Percentiles rank a stretch among this genome's conserved stretches.
Evolutionary conservation across 371 early-diverging fungal species (phyloP).

Genomic region (Haplosporangium sp.): DNA sequence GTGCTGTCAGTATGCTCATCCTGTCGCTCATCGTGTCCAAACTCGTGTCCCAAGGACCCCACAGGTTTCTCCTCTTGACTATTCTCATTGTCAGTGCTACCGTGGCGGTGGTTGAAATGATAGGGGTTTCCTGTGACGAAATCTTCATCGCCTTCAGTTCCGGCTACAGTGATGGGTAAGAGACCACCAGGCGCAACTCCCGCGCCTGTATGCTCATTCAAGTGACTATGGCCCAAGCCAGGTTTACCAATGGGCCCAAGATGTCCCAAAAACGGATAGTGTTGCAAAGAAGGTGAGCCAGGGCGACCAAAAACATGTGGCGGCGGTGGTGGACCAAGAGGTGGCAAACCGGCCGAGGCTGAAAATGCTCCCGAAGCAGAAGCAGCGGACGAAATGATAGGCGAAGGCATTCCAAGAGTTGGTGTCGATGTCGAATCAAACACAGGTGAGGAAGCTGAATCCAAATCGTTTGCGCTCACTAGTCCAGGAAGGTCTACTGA

Average conservation of each 20-base stretch:
- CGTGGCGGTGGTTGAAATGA: slow-evolving; percentile 3
- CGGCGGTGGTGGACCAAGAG: not conserved
- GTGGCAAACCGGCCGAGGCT: not conserved
- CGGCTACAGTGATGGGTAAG: not conserved
- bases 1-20: not conserved
- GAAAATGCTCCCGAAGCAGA: not conserved
- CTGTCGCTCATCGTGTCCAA: slow-evolving; percentile 2
- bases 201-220: slow-evolving; percentile 9
- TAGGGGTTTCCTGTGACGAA: slow-evolving; percentile 10
- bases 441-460: slow-evolving; percentile 11
- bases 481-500: slow-evolving; percentile 3
- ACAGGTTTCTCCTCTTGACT: not conserved
- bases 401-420: slow-evolving; percentile 7
- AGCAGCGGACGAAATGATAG: not conserved
- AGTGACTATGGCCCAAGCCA: slow-evolving; percentile 1
- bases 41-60: not conserved
- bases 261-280: slow-evolving; percentile 31
- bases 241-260: slow-evolving; percentile 42
- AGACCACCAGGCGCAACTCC: not conserved
- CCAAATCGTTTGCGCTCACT: not conserved
- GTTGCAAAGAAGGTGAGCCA: slow-evolving; percentile 28
- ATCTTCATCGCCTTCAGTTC: slow-evolving; percentile 4
- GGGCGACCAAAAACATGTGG: not conserved
- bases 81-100: slow-evolving; percentile 6
- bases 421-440: slow-evolving; percentile 20